Conservation (phyloP, 805 yeast genomes). For the Huiozyma naganishii region DNA sequence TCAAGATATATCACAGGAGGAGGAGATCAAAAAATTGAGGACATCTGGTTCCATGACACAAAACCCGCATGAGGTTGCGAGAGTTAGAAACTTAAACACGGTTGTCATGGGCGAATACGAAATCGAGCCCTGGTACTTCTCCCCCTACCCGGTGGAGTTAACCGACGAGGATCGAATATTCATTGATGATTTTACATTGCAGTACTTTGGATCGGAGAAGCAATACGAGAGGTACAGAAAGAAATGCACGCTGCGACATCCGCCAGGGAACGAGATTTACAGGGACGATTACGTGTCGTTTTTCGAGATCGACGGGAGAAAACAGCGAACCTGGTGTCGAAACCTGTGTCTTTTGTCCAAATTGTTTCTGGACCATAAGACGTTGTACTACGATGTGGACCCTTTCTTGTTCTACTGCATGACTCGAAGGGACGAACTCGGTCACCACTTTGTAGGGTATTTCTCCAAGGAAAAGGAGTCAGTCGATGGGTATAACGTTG, state of each 20-base stretch:
- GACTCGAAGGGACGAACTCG: conserved; percentile 81
- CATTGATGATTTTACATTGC: conserved; percentile 83
- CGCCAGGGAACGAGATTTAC: conserved; percentile 97
- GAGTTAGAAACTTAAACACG: conserved; percentile 72
- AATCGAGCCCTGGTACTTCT: conserved; percentile 98
- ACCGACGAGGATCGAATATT: conserved; percentile 86
- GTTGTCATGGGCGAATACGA: conserved; percentile 82
- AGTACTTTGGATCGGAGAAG: conserved; percentile 78
- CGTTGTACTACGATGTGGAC: conserved; percentile 94
- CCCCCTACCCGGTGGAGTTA: conserved; percentile 91
- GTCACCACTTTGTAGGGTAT: conserved; percentile 93
- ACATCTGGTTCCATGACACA: conserved; percentile 98
- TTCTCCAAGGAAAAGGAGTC: conserved; percentile 95
- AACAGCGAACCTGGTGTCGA: conserved; percentile 95
- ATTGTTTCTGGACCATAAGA: conserved; percentile 88
- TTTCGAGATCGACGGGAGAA: conserved; percentile 94
- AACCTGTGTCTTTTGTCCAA: conserved; percentile 85
- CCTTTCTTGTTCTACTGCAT: conserved; percentile 93
- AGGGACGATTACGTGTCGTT: conserved; percentile 87
- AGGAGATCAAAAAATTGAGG: conserved; percentile 82
- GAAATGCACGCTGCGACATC: conserved; percentile 84
- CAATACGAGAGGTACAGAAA: conserved; percentile 88
- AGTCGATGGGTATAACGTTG: conserved; percentile 90
- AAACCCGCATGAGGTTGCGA: conserved; percentile 71
- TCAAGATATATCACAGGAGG: conserved; percentile 74